A percentile compares a stretch with the other conserved stretches of the same genome.
These are phyloP conservation scores for Malassezia yamatoensis DNA, from an alignment of 1,284 basidiomycete genomes.

Conservation along the genomic window DNA sequence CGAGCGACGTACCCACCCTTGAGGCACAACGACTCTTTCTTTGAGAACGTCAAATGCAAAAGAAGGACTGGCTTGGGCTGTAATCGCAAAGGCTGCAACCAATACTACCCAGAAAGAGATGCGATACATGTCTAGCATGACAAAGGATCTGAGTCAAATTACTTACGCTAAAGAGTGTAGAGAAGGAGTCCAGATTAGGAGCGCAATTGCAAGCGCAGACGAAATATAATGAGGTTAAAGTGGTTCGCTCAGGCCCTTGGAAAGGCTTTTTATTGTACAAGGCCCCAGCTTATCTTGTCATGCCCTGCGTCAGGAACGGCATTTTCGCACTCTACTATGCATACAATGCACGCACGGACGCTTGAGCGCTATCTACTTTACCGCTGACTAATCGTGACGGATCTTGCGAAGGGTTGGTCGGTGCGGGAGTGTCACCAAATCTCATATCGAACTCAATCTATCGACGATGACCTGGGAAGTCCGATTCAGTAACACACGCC, in stretches of 20 bases:
- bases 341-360: too few relatives aligned
- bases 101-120: not conserved
- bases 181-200: not conserved
- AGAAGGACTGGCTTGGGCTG: not conserved
- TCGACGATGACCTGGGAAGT: constrained; percentile 31
- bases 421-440: not conserved
- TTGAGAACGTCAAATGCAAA: constrained; percentile 13
- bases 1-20: constrained; percentile 24
- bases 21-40: constrained; percentile 22
- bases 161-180: not conserved
- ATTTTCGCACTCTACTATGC: too few relatives aligned
- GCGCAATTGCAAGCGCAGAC: too few relatives aligned
- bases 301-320: too few relatives aligned
- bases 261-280: too few relatives aligned
- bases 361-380: too few relatives aligned
- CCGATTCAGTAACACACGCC: constrained; percentile 63
- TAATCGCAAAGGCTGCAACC: not conserved
- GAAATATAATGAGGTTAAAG: too few relatives aligned
- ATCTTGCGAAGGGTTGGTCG: not conserved
- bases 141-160: not conserved
- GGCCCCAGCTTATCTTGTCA: too few relatives aligned
- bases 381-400: not conserved
- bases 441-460: not conserved
- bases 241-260: too few relatives aligned
- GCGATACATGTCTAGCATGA: not conserved